Evolutionary conservation across 1,284 basidiomycete genomes (phyloP).

Genomic region (Apiotrichum gamsii): DNA sequence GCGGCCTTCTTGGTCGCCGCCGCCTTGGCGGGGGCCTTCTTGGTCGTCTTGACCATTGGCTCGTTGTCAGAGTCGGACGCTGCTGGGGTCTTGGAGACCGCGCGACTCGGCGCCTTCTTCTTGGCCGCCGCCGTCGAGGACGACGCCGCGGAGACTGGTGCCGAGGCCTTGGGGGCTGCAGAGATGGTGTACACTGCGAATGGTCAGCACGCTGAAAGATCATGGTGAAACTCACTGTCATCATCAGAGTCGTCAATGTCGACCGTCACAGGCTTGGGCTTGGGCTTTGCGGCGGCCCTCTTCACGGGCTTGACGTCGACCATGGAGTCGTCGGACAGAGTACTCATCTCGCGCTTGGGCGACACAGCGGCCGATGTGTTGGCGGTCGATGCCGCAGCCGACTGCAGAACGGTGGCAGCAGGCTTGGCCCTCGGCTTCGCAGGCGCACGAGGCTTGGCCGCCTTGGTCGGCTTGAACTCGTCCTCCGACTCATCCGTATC

Average conservation of each 20-base stretch:
- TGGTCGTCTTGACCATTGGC: constrained; percentile 11
- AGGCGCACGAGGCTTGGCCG: constrained; percentile 48
- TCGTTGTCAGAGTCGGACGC: constrained; percentile 17
- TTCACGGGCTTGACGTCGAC: not conserved
- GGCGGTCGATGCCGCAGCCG: constrained; percentile 7
- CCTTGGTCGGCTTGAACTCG: constrained; percentile 68
- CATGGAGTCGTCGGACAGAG: constrained; percentile 17
- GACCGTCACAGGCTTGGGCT: constrained; percentile 50
- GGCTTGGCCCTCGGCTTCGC: constrained; percentile 39
- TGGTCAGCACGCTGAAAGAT: too few relatives aligned
- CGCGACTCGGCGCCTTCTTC: constrained; percentile 18
- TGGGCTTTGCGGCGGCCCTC: constrained; percentile 51
- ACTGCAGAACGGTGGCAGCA: constrained; percentile 3
- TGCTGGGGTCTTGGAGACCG: constrained; percentile 26
- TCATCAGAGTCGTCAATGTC: constrained; percentile 58
- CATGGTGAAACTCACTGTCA: constrained; percentile 41
- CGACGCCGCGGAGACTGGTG: not conserved
- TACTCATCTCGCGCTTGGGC: constrained; percentile 17
- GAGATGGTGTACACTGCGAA: constrained; percentile 33
- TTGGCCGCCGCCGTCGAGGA: constrained; percentile 1
- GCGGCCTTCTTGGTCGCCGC: constrained; percentile 1
- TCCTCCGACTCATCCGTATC: constrained; percentile 56
- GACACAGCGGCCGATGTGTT: constrained; percentile 14
- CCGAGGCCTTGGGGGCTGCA: constrained; percentile 2
- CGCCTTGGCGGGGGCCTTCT: constrained; percentile 1